Percentiles rank a stretch among this genome's conserved stretches.
These are phyloP conservation scores for Colletotrichum sp. DNA, from an alignment of 2,329 filamentous ascomycete species.

Conservation along the genomic window DNA sequence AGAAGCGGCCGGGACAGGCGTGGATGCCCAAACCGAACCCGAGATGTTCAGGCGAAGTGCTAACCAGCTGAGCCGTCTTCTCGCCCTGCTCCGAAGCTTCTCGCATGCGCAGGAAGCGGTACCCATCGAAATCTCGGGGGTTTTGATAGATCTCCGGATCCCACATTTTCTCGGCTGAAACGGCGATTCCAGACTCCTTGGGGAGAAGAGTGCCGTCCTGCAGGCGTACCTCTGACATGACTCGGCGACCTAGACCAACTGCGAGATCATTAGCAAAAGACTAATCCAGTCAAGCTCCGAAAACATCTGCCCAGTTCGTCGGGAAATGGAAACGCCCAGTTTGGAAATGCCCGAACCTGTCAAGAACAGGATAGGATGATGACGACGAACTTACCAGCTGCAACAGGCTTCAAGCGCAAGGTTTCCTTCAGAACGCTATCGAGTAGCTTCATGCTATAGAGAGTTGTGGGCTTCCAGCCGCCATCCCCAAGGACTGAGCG, in stretches of 20 bases:
- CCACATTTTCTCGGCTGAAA: conserved; percentile 24
- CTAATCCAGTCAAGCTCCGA: not conserved
- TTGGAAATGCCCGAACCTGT: not conserved
- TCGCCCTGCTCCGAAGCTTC: conserved; percentile 24
- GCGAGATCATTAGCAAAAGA: not conserved
- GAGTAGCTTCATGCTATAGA: conserved; percentile 13
- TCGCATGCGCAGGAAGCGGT: conserved; percentile 32
- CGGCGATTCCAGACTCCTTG: conserved; percentile 24
- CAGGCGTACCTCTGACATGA: not conserved
- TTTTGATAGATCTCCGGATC: conserved; percentile 27
- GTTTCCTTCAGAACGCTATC: conserved; percentile 17
- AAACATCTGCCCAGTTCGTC: not conserved
- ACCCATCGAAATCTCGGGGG: conserved; percentile 29
- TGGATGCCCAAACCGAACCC: conserved; percentile 46
- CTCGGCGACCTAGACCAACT: conserved; percentile 6
- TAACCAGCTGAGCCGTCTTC: conserved; percentile 36
- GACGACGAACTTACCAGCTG: not conserved
- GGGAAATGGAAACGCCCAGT: not conserved
- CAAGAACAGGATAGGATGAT: not conserved
- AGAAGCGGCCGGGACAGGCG: conserved; percentile 48
- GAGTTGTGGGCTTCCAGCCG: not conserved
- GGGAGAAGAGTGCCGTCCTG: conserved; percentile 26
- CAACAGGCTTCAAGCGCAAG: conserved; percentile 12
- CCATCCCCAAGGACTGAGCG: not conserved
- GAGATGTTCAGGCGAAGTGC: conserved; percentile 33